These are phyloP conservation scores for Eudorina sp. DNA, from an alignment of 139 green algal genomes.

Conservation along the genomic window DNA sequence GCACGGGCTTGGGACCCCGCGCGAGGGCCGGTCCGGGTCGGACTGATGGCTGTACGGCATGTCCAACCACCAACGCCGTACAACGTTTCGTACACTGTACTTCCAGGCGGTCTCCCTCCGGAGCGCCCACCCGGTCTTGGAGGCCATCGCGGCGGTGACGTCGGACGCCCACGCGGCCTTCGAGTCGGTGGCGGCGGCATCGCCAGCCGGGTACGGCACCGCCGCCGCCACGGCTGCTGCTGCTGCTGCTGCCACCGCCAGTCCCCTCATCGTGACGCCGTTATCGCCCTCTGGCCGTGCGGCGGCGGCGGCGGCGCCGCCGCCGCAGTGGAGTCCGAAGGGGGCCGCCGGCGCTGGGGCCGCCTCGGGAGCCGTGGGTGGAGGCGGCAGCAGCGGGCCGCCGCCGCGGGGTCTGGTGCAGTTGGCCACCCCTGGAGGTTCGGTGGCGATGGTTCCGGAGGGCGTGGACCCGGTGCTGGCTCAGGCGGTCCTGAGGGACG, in stretches of 20 bases:
- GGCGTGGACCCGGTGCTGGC: conserved; percentile 15
- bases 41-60: too few species aligned
- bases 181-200: background rate
- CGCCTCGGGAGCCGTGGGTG: too few species aligned
- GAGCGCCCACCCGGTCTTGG: background rate
- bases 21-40: too few species aligned
- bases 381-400: conserved; percentile 1
- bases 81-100: too few species aligned
- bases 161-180: background rate
- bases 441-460: conserved; percentile 12
- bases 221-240: too few species aligned
- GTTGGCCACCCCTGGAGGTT: background rate
- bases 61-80: too few species aligned
- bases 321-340: background rate
- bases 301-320: background rate
- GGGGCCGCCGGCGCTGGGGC: background rate
- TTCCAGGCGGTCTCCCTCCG: background rate
- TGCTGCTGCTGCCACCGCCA: background rate
- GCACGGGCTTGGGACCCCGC: too few species aligned
- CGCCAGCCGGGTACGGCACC: background rate
- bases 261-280: background rate
- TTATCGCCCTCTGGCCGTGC: background rate
- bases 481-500: conserved; percentile 54
- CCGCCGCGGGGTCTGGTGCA: conserved; percentile 7
- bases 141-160: conserved; percentile 15